Conservation (phyloP, 306 rosid species). For the Rubus parviflorus region DNA sequence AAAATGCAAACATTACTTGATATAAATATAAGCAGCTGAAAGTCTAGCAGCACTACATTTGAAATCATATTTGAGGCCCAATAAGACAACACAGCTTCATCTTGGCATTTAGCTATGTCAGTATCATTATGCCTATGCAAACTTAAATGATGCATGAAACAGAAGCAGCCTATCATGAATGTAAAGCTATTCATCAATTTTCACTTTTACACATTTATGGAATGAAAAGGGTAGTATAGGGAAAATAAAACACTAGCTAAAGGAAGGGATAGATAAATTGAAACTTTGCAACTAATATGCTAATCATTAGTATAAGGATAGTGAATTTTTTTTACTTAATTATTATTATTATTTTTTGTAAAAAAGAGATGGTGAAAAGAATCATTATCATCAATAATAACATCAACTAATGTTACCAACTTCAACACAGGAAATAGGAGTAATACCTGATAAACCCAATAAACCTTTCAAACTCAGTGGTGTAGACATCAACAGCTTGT, state of each 20-base stretch:
- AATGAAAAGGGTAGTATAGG: background rate
- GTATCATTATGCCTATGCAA: background rate
- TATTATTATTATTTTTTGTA: too few relatives aligned
- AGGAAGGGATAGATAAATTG: background rate
- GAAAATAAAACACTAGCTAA: background rate
- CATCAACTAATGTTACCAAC: background rate
- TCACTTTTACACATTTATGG: background rate
- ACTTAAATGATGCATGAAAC: background rate
- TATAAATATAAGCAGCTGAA: slow-evolving; percentile 23
- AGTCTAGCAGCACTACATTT: slow-evolving; percentile 14
- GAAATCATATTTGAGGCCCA: background rate
- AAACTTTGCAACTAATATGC: background rate
- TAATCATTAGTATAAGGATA: too few relatives aligned
- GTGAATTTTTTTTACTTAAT: too few relatives aligned
- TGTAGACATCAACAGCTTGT: slow-evolving; percentile 71
- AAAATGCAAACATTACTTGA: slow-evolving; percentile 28
- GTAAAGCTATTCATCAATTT: background rate
- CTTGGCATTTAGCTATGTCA: background rate
- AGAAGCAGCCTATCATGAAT: background rate
- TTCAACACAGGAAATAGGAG: slow-evolving; percentile 14
- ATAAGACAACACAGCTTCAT: background rate
- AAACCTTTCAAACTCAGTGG: slow-evolving; percentile 78
- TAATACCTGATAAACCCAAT: slow-evolving; percentile 69
- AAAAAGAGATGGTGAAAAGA: background rate
- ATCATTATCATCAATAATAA: background rate